Evolutionary conservation across 257 asterid species (phyloP).

Genomic region (Leptodermis oblonga): DNA sequence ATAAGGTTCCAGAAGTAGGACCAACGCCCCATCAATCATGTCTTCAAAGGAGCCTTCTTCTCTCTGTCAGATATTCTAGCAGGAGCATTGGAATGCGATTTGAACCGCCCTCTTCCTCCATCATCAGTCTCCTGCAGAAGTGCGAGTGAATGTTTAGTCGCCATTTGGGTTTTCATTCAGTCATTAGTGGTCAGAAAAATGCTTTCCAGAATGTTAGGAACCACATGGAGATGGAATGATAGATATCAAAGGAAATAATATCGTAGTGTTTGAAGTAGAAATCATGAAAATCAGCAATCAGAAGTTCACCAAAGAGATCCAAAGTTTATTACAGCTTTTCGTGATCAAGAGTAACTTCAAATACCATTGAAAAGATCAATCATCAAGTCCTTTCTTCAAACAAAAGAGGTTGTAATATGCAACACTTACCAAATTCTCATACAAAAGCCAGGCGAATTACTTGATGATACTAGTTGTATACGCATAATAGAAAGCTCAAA

Average conservation of each 20-base stretch:
- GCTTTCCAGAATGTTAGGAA: constrained; percentile 2
- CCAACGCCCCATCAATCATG: constrained; percentile 25
- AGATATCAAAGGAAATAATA: background rate
- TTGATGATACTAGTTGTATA: background rate
- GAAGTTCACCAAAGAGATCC: background rate
- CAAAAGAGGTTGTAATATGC: background rate
- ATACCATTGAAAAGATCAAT: too few relatives aligned
- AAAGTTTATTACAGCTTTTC: background rate
- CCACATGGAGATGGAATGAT: background rate
- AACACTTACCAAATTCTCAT: background rate
- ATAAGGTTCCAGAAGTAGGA: background rate
- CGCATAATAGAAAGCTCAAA: background rate
- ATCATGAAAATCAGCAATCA: background rate
- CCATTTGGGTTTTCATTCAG: background rate
- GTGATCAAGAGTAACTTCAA: too few relatives aligned
- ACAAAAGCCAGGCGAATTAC: background rate
- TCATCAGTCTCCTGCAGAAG: constrained; percentile 69
- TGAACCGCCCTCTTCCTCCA: constrained; percentile 86
- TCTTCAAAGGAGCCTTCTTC: constrained; percentile 93
- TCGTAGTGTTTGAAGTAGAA: background rate
- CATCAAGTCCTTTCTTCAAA: background rate
- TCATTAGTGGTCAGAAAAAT: background rate
- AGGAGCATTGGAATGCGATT: constrained; percentile 82
- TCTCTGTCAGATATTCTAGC: constrained; percentile 87
- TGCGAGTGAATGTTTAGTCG: background rate